These are phyloP conservation scores for Camellia lanceoleosa DNA, from an alignment of 148 eudicot species.

Conservation along the genomic window DNA sequence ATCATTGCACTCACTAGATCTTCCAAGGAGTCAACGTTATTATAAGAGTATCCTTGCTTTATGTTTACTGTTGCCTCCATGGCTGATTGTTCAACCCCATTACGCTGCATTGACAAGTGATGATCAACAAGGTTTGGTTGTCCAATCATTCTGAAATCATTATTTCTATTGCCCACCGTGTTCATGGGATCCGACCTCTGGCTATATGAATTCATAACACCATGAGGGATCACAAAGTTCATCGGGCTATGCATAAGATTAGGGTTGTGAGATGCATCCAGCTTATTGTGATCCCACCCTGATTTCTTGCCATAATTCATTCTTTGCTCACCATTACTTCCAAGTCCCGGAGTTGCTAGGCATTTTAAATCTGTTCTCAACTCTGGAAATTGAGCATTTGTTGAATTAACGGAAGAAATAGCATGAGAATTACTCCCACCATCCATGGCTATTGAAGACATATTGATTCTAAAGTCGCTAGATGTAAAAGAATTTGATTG, in stretches of 20 bases:
- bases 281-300: slow-evolving; percentile 27
- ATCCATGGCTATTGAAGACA: slow-evolving; percentile 11
- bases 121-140: slow-evolving; percentile 28
- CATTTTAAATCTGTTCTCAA: slow-evolving; percentile 33
- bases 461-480: slow-evolving; percentile 10
- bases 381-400: slow-evolving; percentile 11
- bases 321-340: slow-evolving; percentile 24
- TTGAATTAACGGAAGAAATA: slow-evolving; percentile 17
- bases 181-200: slow-evolving; percentile 2
- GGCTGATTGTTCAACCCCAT: slow-evolving; percentile 23
- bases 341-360: slow-evolving; percentile 26
- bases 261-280: slow-evolving; percentile 22
- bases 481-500: slow-evolving; percentile 21
- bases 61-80: slow-evolving; percentile 19
- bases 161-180: slow-evolving; percentile 11
- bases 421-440: slow-evolving; percentile 18
- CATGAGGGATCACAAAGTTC: slow-evolving; percentile 30
- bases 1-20: slow-evolving; percentile 50
- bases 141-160: slow-evolving; percentile 22
- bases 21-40: slow-evolving; percentile 53
- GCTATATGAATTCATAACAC: slow-evolving; percentile 19
- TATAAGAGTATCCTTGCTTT: slow-evolving; percentile 30
- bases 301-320: slow-evolving; percentile 23
- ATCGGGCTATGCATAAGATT: slow-evolving; percentile 28
- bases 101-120: slow-evolving; percentile 26